These are phyloP conservation scores for Hypoxylon crocopeplum DNA, from an alignment of 495 filamentous ascomycete genomes.

Conservation along the genomic window DNA sequence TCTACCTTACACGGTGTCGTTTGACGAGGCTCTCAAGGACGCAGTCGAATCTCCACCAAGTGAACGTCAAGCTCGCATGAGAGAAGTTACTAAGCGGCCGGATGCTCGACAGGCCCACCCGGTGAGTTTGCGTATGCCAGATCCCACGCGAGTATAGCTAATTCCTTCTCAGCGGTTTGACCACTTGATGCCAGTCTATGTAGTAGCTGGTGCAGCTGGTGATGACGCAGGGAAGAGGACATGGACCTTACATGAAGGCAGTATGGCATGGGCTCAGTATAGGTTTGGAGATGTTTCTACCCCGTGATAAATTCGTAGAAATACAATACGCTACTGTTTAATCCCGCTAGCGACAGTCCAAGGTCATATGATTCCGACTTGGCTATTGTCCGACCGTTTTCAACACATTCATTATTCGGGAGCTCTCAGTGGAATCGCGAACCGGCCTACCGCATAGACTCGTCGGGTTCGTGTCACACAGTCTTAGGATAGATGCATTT, in stretches of 20 bases:
- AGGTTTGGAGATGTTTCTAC: constrained; percentile 68
- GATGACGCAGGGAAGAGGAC: constrained; percentile 66
- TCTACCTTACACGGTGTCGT: constrained; percentile 72
- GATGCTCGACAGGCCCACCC: constrained; percentile 83
- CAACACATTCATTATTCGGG: no score
- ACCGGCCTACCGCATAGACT: neutral
- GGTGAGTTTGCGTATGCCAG: constrained; percentile 28
- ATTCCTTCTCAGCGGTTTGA: constrained; percentile 59
- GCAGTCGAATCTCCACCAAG: constrained; percentile 62
- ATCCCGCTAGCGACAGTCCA: no score
- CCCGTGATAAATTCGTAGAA: neutral
- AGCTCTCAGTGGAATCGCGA: no score
- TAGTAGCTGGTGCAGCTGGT: constrained; percentile 74
- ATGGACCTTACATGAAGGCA: constrained; percentile 71
- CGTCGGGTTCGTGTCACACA: neutral
- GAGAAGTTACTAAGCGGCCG: constrained; percentile 61
- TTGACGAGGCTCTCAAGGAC: constrained; percentile 79
- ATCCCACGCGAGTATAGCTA: constrained; percentile 21
- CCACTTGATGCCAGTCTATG: constrained; percentile 79
- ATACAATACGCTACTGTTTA: neutral
- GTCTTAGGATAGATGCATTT: neutral
- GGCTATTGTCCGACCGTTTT: no score
- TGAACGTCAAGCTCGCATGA: constrained; percentile 67
- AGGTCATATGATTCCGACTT: no score
- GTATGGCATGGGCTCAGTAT: constrained; percentile 78